Conservation (phyloP, 2,329 filamentous ascomycete genomes). For the Truncatella angustata region DNA sequence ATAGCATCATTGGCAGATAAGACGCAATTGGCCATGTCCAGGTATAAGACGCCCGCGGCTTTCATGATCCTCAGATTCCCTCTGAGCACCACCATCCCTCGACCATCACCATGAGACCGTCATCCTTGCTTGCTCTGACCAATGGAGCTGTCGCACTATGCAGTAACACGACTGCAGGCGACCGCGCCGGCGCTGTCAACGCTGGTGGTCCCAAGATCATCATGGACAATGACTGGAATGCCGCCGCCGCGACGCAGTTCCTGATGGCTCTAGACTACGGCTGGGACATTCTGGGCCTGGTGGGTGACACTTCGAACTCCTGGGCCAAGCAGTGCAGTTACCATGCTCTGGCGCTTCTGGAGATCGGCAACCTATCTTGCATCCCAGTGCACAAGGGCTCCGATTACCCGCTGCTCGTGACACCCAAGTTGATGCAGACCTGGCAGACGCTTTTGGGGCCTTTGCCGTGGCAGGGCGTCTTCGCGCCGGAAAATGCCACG, state of each 20-base stretch:
- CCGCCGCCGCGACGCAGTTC: constrained; percentile 40
- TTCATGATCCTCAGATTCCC: not conserved
- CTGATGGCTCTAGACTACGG: constrained; percentile 41
- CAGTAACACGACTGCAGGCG: not conserved
- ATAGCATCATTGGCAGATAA: constrained; percentile 2
- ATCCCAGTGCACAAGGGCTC: constrained; percentile 46
- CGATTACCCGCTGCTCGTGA: constrained; percentile 46
- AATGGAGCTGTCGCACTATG: constrained; percentile 1
- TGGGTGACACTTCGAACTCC: constrained; percentile 39
- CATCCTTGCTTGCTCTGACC: not conserved
- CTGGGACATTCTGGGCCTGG: constrained; percentile 40
- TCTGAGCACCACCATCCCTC: too few relatives aligned
- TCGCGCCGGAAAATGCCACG: constrained; percentile 40
- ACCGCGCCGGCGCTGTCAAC: constrained; percentile 8
- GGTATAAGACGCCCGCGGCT: not conserved
- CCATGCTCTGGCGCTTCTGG: constrained; percentile 44
- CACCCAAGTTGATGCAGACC: constrained; percentile 38
- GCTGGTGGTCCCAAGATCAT: constrained; percentile 24
- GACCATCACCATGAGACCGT: not conserved
- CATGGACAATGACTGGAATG: constrained; percentile 45
- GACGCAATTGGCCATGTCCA: not conserved
- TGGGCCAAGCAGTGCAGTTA: constrained; percentile 44
- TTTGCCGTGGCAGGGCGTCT: constrained; percentile 43
- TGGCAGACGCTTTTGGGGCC: constrained; percentile 43
- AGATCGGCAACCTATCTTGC: constrained; percentile 43